Evolutionary conservation across 2,329 filamentous ascomycete species (phyloP).

Genomic region (Monilinia laxa): DNA sequence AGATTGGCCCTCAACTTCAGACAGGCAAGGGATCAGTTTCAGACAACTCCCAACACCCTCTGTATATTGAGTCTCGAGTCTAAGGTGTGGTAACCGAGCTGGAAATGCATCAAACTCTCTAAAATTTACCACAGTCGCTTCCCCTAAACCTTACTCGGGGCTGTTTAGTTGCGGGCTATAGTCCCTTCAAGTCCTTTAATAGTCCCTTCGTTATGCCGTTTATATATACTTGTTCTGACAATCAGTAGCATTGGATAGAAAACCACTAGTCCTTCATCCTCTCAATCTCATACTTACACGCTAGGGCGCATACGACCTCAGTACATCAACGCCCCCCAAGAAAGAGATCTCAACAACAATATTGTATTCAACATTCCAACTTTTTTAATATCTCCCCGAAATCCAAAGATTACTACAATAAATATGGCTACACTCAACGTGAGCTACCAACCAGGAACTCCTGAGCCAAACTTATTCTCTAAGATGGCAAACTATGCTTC

Average conservation of each 20-base stretch:
- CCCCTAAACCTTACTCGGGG: not conserved
- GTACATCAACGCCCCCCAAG: not conserved
- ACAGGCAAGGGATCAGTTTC: not conserved
- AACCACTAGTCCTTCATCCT: not conserved
- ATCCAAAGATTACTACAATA: not conserved
- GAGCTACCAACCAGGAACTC: slow-evolving; percentile 30
- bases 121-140: not conserved
- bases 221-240: slow-evolving; percentile 6
- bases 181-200: not conserved
- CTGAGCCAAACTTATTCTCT: slow-evolving; percentile 32
- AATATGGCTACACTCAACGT: slow-evolving; percentile 37
- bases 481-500: slow-evolving; percentile 36
- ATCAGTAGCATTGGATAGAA: not conserved
- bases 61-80: too few relatives aligned
- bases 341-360: not conserved
- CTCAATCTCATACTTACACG: not conserved
- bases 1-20: not conserved
- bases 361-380: too few relatives aligned
- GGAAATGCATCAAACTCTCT: slow-evolving; percentile 10
- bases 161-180: not conserved
- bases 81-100: slow-evolving; percentile 9
- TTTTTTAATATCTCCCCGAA: not conserved
- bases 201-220: not conserved
- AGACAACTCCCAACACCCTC: not conserved
- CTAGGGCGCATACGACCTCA: not conserved